phyloP scores from a whole-genome alignment of 1,284 basidiomycete species.

The Agaricales sp. region DNA sequence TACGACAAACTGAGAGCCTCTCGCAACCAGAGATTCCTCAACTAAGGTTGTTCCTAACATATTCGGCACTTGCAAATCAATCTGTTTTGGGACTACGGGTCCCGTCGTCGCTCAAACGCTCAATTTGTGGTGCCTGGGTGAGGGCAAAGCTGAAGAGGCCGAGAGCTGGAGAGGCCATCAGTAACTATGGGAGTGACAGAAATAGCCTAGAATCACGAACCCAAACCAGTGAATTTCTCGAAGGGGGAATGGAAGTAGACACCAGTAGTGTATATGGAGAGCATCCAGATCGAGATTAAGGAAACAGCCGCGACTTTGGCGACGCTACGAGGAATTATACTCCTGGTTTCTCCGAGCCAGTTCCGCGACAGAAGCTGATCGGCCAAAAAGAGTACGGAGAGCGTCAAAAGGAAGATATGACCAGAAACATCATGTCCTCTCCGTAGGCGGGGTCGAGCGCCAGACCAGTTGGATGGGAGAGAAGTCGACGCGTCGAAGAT shows the following conservation, averaged over 20 bases:
- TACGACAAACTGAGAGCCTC: no score
- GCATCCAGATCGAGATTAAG: slow-evolving; percentile 62
- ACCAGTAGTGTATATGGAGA: slow-evolving; percentile 73
- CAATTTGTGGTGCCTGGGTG: slow-evolving; percentile 21
- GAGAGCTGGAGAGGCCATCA: slow-evolving; percentile 22
- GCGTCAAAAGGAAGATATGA: slow-evolving; percentile 86
- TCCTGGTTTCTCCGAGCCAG: slow-evolving; percentile 15
- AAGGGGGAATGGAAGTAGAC: slow-evolving; percentile 86
- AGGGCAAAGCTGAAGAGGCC: slow-evolving; percentile 29
- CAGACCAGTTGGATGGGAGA: slow-evolving; percentile 29
- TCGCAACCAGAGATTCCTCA: no score
- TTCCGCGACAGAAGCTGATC: slow-evolving; percentile 58
- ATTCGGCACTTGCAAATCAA: no score
- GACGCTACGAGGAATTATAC: slow-evolving; percentile 32
- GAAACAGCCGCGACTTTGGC: slow-evolving; percentile 33
- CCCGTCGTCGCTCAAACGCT: slow-evolving; percentile 1
- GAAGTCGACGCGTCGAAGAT: slow-evolving; percentile 38
- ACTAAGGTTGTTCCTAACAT: no score
- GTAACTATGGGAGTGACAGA: slow-evolving; percentile 3
- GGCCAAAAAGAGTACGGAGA: slow-evolving; percentile 72
- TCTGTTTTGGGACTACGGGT: slow-evolving; percentile 4
- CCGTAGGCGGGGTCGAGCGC: slow-evolving; percentile 44
- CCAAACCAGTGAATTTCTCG: slow-evolving; percentile 80
- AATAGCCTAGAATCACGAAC: slow-evolving; percentile 34
- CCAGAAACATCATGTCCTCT: slow-evolving; percentile 92